Conservation (phyloP, 345 rosid genomes). For the Noccaea caerulescens region DNA sequence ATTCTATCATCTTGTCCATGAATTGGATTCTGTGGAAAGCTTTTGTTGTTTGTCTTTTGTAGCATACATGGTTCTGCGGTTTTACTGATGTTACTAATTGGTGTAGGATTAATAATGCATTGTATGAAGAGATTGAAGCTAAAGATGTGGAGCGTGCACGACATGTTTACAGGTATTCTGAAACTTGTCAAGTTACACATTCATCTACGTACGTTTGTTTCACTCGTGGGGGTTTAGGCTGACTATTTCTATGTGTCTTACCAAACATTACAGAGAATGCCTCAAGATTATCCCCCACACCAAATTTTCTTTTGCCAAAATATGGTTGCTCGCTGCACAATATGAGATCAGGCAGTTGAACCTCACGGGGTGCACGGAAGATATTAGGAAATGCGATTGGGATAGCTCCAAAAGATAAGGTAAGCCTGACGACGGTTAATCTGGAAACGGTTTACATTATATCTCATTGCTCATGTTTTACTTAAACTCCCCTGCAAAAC, state of each 20-base stretch:
- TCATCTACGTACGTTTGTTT: neutral
- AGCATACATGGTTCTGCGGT: neutral
- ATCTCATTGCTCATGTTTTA: slow-evolving; percentile 3
- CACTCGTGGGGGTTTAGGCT: slow-evolving; percentile 13
- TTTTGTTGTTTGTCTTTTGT: neutral
- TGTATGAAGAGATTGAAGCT: slow-evolving; percentile 21
- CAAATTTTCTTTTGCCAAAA: slow-evolving; percentile 20
- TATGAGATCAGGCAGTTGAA: slow-evolving; percentile 18
- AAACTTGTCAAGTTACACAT: slow-evolving; percentile 2
- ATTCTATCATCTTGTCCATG: neutral
- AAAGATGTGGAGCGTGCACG: slow-evolving; percentile 23
- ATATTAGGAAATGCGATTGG: slow-evolving; percentile 20
- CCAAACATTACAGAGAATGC: slow-evolving; percentile 8
- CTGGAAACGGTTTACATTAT: neutral
- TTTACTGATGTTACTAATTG: slow-evolving; percentile 5
- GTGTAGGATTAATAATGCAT: slow-evolving; percentile 24
- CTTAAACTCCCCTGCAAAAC: neutral
- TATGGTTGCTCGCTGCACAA: slow-evolving; percentile 19
- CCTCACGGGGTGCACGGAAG: slow-evolving; percentile 15
- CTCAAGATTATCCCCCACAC: slow-evolving; percentile 24
- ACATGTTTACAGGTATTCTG: slow-evolving; percentile 15
- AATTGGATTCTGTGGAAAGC: neutral
- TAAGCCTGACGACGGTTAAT: neutral
- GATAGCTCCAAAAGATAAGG: slow-evolving; percentile 26
- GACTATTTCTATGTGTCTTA: slow-evolving; percentile 6